A percentile compares a stretch with the other conserved stretches of the same genome.
Evolutionary conservation across 1,284 basidiomycete species (phyloP).

Genomic region (Ganoderma lingzhi): DNA sequence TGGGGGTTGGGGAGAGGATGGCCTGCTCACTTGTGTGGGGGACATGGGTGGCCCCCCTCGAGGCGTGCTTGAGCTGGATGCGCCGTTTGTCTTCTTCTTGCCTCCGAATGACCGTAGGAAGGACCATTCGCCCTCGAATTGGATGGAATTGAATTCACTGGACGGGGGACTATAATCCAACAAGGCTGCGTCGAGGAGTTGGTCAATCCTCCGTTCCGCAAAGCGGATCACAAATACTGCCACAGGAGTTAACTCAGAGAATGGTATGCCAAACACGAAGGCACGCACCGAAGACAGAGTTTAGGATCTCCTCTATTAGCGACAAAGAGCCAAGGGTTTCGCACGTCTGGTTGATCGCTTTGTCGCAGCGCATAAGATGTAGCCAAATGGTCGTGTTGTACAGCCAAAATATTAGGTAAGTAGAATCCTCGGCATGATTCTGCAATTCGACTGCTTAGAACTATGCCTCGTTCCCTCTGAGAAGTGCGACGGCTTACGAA

Average conservation of each 20-base stretch:
- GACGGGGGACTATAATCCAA: constrained; percentile 87
- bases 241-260: neutral
- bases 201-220: constrained; percentile 89
- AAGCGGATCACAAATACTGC: constrained; percentile 95
- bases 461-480: constrained; percentile 9
- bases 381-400: constrained; percentile 92
- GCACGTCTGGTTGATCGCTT: constrained; percentile 76
- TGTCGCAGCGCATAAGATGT: constrained; percentile 89
- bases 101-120: constrained; percentile 82
- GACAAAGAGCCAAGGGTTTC: constrained; percentile 84
- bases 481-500: constrained; percentile 70
- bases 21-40: constrained; percentile 51
- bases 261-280: neutral
- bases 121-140: constrained; percentile 97
- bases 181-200: constrained; percentile 83
- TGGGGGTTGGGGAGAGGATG: constrained; percentile 54
- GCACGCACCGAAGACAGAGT: constrained; percentile 88
- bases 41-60: constrained; percentile 53
- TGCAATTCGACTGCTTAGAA: constrained; percentile 42
- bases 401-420: constrained; percentile 92
- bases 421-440: constrained; percentile 86
- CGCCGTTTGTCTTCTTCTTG: constrained; percentile 63
- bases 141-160: constrained; percentile 82
- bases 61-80: constrained; percentile 43
- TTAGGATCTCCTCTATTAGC: constrained; percentile 88